Evolutionary conservation across 202 grass and related monocot genomes (phyloP), one percentile per base, ranked within the genome.

Genomic region (Brachypodium distachyon): DNA sequence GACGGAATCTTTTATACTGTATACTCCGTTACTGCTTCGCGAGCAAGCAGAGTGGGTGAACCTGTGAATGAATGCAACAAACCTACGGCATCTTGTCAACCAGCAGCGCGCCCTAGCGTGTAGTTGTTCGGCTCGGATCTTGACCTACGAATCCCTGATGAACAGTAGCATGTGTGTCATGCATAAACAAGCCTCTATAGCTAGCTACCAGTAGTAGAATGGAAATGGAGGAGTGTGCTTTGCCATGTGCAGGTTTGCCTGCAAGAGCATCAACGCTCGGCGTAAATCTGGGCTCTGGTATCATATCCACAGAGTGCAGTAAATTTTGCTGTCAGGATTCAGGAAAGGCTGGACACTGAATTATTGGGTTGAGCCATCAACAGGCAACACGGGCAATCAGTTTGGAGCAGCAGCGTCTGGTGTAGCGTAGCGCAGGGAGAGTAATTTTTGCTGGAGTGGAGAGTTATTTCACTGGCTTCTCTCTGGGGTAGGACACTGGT

Each of bases 141-240:
- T 44, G 75, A 78, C 56, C 70, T 52, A 59, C 9, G 13, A 33
- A 44, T 72, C 9, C 8, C 11, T 22, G 44, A 64, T n/a, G n/a
- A 31, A 50, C 49, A 33, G 67, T 73, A 80, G 69, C 81, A 88
- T 67, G 86, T 67, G 86, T 88, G 81, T 3, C 33, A 18, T 51
- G 64, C 25, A 67, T 39, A 26, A 29, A 66, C 9, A 46, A 79
- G 39, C 25, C 19, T n/a, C 17, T 7, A 47, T 44, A 58, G 76
- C 42, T 31, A 21, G 29, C 23, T 28, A 58, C 26, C 17, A n/a
- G 55, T 48, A 42, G n/a, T 26, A 31, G 37, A 9, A 17, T 19
- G 21, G 32, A 16, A 21, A 18, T 76, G 61, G 21, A 27, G 4
- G 29, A 14, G 17, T 9, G 3, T 29, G 61, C 44, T n/a, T n/a